phyloP scores from a whole-genome alignment of 345 rosid species.

The Arabidopsis arenosa region DNA sequence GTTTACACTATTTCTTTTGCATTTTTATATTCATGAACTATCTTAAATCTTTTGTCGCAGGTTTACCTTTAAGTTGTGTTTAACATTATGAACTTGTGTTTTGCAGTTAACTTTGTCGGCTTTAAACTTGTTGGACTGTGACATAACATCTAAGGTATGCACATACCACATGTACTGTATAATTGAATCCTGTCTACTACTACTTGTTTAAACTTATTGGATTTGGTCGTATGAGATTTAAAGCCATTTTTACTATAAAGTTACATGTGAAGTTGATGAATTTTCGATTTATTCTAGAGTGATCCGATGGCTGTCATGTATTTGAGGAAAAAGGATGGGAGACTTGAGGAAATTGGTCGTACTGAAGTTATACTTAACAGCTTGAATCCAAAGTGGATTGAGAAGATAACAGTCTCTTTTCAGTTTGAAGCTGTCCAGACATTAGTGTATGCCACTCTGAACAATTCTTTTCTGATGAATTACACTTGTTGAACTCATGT shows the following conservation, averaged over 20 bases:
- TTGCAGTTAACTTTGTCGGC: slow-evolving; percentile 79
- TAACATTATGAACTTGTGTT: slow-evolving; percentile 23
- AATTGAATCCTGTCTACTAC: too few relatives aligned
- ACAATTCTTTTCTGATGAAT: not conserved
- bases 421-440: slow-evolving; percentile 84
- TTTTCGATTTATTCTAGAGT: slow-evolving; percentile 56
- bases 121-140: slow-evolving; percentile 71
- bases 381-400: slow-evolving; percentile 82
- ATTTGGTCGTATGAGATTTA: not conserved
- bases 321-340: slow-evolving; percentile 62
- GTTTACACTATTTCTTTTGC: slow-evolving; percentile 16
- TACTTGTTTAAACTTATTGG: not conserved
- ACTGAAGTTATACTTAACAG: slow-evolving; percentile 80
- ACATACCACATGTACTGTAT: not conserved
- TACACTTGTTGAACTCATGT: not conserved
- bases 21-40: not conserved
- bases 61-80: slow-evolving; percentile 11
- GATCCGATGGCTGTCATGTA: slow-evolving; percentile 82
- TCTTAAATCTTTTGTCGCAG: not conserved
- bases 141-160: slow-evolving; percentile 76
- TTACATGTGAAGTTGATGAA: slow-evolving; percentile 18
- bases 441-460: slow-evolving; percentile 58
- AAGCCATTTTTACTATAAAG: not conserved
- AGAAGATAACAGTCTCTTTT: slow-evolving; percentile 65
- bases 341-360: slow-evolving; percentile 80